phyloP scores from a whole-genome alignment of 257 asterid species.

The Solanum chiquidenum region DNA sequence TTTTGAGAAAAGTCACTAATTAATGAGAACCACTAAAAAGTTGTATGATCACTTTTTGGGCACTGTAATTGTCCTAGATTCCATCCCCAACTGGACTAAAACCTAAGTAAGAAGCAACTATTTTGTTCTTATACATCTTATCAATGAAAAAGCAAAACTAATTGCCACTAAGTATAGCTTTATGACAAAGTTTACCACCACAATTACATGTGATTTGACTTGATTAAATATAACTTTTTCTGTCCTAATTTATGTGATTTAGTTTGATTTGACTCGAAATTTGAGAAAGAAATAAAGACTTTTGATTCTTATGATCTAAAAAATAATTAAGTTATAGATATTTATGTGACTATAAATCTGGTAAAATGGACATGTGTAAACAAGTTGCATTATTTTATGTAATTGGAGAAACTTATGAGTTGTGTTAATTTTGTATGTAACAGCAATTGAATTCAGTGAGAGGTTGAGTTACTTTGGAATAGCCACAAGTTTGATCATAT shows the following conservation, averaged over 20 bases:
- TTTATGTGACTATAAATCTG: not conserved
- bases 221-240: not conserved
- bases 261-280: not conserved
- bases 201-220: not conserved
- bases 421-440: conserved; percentile 15
- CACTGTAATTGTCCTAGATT: not conserved
- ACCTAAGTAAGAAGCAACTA: not conserved
- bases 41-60: not conserved
- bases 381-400: not conserved
- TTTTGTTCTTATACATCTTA: not conserved
- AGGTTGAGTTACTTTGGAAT: conserved; percentile 79
- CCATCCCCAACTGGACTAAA: not conserved
- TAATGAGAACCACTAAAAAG: not conserved
- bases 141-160: not conserved
- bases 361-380: not conserved
- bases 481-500: conserved; percentile 68
- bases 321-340: not conserved
- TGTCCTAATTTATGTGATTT: no score
- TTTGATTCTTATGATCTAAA: not conserved
- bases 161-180: not conserved
- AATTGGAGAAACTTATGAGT: conserved; percentile 50
- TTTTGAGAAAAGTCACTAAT: not conserved
- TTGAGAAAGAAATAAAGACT: no score
- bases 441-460: conserved; percentile 23
- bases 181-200: not conserved